Conservation (phyloP, 768 basidiomycete species). For the Trametes elegans region DNA sequence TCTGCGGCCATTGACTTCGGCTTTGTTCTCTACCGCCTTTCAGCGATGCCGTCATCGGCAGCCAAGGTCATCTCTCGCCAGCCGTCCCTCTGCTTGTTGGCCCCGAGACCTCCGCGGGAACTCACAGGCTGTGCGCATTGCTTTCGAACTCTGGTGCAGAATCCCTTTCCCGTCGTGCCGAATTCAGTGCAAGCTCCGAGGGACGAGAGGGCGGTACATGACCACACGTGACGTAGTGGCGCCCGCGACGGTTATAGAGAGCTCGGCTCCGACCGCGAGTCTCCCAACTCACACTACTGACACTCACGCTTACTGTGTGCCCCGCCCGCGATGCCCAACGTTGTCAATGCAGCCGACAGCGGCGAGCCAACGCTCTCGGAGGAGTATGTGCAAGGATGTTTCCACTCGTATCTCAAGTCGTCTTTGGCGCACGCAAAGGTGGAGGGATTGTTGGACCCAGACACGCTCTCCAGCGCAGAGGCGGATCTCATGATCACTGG, state of each 20-base stretch:
- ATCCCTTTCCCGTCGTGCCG: neutral
- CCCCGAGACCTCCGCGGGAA: neutral
- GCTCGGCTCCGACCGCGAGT: neutral
- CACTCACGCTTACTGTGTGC: neutral
- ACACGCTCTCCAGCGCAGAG: slow-evolving; percentile 74
- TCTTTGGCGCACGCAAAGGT: slow-evolving; percentile 73
- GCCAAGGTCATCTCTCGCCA: neutral
- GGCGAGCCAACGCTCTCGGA: slow-evolving; percentile 50
- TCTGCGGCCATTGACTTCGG: too few relatives aligned
- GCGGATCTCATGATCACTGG: slow-evolving; percentile 86
- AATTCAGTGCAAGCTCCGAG: neutral
- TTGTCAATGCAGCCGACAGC: slow-evolving; percentile 21
- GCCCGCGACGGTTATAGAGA: neutral
- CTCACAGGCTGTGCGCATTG: neutral
- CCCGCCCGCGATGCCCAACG: slow-evolving; percentile 12
- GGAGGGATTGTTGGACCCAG: slow-evolving; percentile 69
- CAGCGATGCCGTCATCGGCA: too few relatives aligned
- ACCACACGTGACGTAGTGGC: neutral
- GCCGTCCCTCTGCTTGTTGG: neutral
- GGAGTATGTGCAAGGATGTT: slow-evolving; percentile 68
- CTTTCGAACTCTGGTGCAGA: neutral
- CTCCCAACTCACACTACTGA: neutral
- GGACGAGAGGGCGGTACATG: neutral
- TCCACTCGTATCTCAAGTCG: slow-evolving; percentile 80
- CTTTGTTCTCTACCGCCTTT: too few relatives aligned